Base-by-base conservation (phyloP, 2,329 filamentous ascomycete species). In the Neospermospora avenae region DNA sequence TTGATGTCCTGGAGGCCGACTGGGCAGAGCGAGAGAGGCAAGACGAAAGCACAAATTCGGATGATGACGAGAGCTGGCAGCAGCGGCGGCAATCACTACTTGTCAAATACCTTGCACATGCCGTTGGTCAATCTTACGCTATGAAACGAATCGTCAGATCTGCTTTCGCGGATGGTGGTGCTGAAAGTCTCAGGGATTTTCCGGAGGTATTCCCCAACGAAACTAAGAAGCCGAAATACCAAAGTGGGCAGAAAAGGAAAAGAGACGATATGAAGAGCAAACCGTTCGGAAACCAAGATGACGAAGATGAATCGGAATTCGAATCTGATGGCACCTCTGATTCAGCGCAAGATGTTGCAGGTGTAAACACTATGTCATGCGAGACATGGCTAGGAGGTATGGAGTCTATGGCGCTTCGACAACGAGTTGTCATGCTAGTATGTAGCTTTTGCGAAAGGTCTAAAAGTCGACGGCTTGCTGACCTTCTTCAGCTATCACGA, bases 1-100 rank as follows among this genome's bases (percentile, higher is more conserved):
- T 96, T 4, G 88, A 93, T 68, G 84, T 89, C 6, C 77, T 97
- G 13, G 88, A 95, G 65, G 77, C 79, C 3, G 90, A 59, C 18
- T 59, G 57, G 57, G n/a, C 34, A 16, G 51, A 59, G 25, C 31
- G 57, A 10, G 42, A 59, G 20, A 20, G 24, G 41, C 41, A 48
- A 25, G 57, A 58, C 31, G 14, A 28, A n/a, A 22, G 28, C n/a
- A 22, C 13, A 16, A 42, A 54, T 10, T 68, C 69, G 1, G 67
- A 71, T 14, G 65, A 63, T 4, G 41, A 58, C 10, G 44, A 46
- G 20, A 58, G 74, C 44, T 69, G 70, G 64, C 60, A 73, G 24
- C 67, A 75, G 45, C 72, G 87, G 16, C 69, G 73, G 18, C 74
- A 83, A 14, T 85, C 84, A 25, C 77, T 93, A 24, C 73, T 93